Base-by-base conservation (phyloP, 805 yeast genomes). In the Huiozyma sinensis region DNA sequence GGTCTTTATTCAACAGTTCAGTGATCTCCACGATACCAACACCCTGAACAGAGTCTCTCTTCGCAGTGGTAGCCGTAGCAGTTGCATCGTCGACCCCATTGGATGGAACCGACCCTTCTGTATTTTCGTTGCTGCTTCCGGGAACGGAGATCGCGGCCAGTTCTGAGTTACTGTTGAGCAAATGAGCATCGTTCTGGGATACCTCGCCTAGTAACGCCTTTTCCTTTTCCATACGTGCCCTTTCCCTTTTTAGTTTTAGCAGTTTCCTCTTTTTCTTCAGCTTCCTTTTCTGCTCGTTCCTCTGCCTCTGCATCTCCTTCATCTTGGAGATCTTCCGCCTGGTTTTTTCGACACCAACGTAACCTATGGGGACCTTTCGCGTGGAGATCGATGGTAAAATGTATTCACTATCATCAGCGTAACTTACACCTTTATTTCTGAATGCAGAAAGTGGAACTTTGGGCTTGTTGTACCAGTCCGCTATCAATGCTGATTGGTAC, bases 381-480 rank as follows among this genome's bases (percentile, higher is more conserved):
- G 56, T 56, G 2, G 61, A 53, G 38, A 55, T 51, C 9, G 48
- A 51, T 7, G 64, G 64, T 9, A 56, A 39, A 52, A 60, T 52
- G 38, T 49, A 58, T 43, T 60, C 62, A 41, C 58, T 62, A 10
- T 57, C 64, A 12, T 60, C 66, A 37, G 57, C 51, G 33, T 58
- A 50, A 29, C 61, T 57, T 8, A 76, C 63, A 9, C 83, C 83
- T 56, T 87, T 82, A 64, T 87, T 89, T 57, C 97, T 70, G 61
- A 90, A 90, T 1, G 97, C 97, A 2, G 94, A 84, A 36, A 89
- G 65, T 4, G 97, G 97, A 7, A 87, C 79, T 44, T 71, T 71
- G 58, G 73, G 75, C 57, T 64, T 63, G 28, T 53, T 55, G 32
- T 60, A 60, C 60, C 63, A 66, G 46, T 60, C 71, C 42, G 65